Percentiles rank a stretch among this genome's conserved stretches.
These are phyloP conservation scores for Rhexocercosporidium sp. DNA, from an alignment of 2,329 filamentous ascomycete genomes.

Conservation along the genomic window DNA sequence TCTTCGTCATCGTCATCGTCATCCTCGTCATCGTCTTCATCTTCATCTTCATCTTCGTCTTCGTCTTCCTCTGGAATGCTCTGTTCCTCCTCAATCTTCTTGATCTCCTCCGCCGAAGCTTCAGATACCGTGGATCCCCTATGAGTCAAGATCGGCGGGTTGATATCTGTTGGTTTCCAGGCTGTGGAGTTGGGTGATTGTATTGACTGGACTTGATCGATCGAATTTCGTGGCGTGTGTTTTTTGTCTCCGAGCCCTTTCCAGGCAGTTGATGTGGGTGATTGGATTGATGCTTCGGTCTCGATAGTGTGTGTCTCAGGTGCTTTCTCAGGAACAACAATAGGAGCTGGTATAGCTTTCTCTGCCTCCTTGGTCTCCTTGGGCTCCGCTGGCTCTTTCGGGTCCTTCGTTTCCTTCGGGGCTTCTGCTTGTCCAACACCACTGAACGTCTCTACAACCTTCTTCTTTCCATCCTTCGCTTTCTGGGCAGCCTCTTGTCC, in stretches of 20 bases:
- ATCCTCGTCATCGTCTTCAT: conserved; percentile 20
- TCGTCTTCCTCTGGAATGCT: conserved; percentile 41
- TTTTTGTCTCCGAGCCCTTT: conserved; percentile 19
- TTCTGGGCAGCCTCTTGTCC: conserved; percentile 70
- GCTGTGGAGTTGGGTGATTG: conserved; percentile 38
- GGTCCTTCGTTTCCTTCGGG: conserved; percentile 3
- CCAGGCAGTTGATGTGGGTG: conserved; percentile 40
- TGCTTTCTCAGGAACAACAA: conserved; percentile 18
- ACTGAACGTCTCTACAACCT: conserved; percentile 27
- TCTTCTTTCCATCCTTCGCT: conserved; percentile 63
- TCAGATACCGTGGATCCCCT: conserved; percentile 31
- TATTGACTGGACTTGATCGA: conserved; percentile 30
- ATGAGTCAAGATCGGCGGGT: conserved; percentile 31
- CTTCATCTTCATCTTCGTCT: conserved; percentile 31
- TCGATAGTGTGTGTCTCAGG: conserved; percentile 21
- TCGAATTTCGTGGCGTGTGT: conserved; percentile 13
- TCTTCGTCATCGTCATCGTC: conserved; percentile 31
- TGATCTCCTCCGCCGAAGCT: conserved; percentile 37
- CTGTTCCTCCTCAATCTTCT: conserved; percentile 36
- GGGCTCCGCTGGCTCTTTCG: conserved; percentile 10
- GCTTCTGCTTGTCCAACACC: conserved; percentile 32
- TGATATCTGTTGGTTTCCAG: conserved; percentile 37
- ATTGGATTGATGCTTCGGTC: conserved; percentile 34
- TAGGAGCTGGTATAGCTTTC: conserved; percentile 23
- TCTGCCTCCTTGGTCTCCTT: conserved; percentile 16